Evolutionary conservation across 176 grass and related monocot species (phyloP).

Genomic region (Juncus inflexus): DNA sequence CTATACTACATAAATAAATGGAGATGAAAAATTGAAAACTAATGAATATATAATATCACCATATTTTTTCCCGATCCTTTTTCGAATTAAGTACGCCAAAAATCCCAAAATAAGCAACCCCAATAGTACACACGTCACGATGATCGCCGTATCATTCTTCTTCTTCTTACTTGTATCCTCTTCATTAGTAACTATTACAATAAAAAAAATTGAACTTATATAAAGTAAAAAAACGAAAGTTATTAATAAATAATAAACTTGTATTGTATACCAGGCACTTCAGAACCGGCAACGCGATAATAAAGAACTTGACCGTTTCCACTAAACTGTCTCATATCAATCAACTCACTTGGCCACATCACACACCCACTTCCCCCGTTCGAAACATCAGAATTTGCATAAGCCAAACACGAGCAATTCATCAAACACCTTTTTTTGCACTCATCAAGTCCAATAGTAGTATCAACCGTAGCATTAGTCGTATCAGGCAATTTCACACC

Average conservation of each 20-base stretch:
- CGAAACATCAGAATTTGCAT: constrained; percentile 40
- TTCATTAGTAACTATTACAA: constrained; percentile 13
- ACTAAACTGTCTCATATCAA: constrained; percentile 49
- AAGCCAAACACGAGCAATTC: constrained; percentile 71
- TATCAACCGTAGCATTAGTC: constrained; percentile 42
- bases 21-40: neutral
- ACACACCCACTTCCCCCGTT: constrained; percentile 61
- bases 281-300: constrained; percentile 49
- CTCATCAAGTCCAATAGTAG: constrained; percentile 33
- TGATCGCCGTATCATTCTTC: neutral
- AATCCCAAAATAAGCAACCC: constrained; percentile 8
- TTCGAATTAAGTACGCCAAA: constrained; percentile 11
- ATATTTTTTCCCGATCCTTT: constrained; percentile 1
- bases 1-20: neutral
- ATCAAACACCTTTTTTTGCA: constrained; percentile 53
- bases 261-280: constrained; percentile 26
- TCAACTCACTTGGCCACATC: constrained; percentile 43
- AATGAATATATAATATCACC: constrained; percentile 7
- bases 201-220: neutral
- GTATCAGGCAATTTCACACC: constrained; percentile 68
- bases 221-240: neutral
- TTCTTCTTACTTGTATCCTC: constrained; percentile 5
- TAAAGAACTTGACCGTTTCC: constrained; percentile 42
- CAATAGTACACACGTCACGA: constrained; percentile 2
- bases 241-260: neutral